A percentile compares a stretch with the other conserved stretches of the same genome.
Evolutionary conservation across 768 basidiomycete species (phyloP).

Genomic region (Russula sp.): DNA sequence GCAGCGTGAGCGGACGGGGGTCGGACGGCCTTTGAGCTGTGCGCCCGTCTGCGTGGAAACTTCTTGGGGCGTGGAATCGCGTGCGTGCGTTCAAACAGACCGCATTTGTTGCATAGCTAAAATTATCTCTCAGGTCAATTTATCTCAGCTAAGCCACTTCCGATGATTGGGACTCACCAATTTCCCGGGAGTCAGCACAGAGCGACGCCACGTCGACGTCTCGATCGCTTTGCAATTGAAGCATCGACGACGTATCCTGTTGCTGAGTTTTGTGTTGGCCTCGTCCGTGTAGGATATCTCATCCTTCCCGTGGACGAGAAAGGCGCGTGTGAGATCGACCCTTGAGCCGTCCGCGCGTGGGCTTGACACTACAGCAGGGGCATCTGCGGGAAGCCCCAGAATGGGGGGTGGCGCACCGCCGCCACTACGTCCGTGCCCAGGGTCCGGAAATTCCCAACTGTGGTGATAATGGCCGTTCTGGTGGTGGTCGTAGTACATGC

Average conservation of each 20-base stretch:
- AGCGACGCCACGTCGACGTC: constrained; percentile 73
- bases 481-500: constrained; percentile 6
- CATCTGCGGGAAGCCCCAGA: background rate
- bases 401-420: background rate
- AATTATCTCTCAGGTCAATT: background rate
- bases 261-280: constrained; percentile 70
- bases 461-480: background rate
- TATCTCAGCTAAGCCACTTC: background rate
- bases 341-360: background rate
- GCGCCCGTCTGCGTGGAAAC: constrained; percentile 8
- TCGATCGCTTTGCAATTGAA: constrained; percentile 84
- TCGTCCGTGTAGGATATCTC: constrained; percentile 50
- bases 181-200: constrained; percentile 72
- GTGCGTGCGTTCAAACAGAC: constrained; percentile 73
- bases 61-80: constrained; percentile 55
- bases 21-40: background rate
- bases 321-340: background rate
- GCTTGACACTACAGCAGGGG: background rate
- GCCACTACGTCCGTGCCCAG: background rate
- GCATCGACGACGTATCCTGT: constrained; percentile 65
- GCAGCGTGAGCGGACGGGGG: background rate
- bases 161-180: constrained; percentile 35
- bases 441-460: background rate
- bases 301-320: background rate
- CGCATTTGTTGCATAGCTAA: constrained; percentile 50